These are phyloP conservation scores for Xenoacremonium recifei DNA, from an alignment of 2,329 filamentous ascomycete genomes.

Conservation along the genomic window DNA sequence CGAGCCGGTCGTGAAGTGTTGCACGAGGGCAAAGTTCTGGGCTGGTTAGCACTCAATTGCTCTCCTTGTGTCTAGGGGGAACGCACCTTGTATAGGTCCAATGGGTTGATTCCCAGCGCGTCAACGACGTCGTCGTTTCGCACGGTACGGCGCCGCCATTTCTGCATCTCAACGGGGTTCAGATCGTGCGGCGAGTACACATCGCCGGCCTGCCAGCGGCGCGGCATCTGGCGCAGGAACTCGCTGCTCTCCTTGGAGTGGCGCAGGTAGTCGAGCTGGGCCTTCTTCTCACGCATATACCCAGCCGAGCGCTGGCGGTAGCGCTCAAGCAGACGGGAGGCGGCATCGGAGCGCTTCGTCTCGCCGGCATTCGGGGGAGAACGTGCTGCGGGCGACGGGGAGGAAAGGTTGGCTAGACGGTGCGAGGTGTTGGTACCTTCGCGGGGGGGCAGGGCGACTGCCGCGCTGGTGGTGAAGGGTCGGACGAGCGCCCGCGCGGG, in stretches of 20 bases:
- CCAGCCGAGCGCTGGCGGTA: slow-evolving; percentile 20
- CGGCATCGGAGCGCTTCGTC: slow-evolving; percentile 24
- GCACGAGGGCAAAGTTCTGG: slow-evolving; percentile 90
- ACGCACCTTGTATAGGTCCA: slow-evolving; percentile 81
- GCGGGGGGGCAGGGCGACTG: slow-evolving; percentile 22
- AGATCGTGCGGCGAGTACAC: slow-evolving; percentile 91
- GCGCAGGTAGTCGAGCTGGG: slow-evolving; percentile 37
- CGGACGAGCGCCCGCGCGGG: slow-evolving; percentile 18
- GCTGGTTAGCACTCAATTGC: slow-evolving; percentile 5
- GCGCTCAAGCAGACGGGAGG: slow-evolving; percentile 26
- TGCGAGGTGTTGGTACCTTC: slow-evolving; percentile 16
- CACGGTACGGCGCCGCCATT: slow-evolving; percentile 66
- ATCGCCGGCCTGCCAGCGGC: slow-evolving; percentile 75
- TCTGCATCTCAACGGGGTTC: slow-evolving; percentile 71
- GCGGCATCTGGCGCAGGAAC: slow-evolving; percentile 62
- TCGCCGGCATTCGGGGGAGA: slow-evolving; percentile 1
- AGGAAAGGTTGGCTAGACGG: slow-evolving; percentile 22
- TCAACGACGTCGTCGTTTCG: slow-evolving; percentile 74
- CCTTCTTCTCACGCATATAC: slow-evolving; percentile 27
- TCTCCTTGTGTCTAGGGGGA: not conserved
- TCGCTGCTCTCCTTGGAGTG: slow-evolving; percentile 45
- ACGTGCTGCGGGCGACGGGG: slow-evolving; percentile 3
- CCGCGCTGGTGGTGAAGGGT: slow-evolving; percentile 29
- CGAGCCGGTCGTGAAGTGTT: slow-evolving; percentile 81
- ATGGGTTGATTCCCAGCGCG: slow-evolving; percentile 72